These are phyloP conservation scores for Podospora appendiculata DNA, from an alignment of 495 filamentous ascomycete genomes.

Conservation along the genomic window DNA sequence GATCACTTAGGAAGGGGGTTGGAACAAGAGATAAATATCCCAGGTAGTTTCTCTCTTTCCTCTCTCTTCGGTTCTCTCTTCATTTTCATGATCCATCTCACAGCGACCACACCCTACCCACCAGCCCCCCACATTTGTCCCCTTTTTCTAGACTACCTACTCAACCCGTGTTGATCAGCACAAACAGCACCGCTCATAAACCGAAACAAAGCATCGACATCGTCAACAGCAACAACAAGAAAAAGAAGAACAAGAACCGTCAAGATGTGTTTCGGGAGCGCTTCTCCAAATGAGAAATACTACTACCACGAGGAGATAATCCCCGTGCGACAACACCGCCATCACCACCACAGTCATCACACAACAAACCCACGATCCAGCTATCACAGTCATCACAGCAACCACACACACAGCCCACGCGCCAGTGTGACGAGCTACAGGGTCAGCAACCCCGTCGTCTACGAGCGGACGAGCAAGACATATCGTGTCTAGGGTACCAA, in stretches of 20 bases:
- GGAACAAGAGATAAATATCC: too few species aligned
- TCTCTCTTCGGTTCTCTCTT: too few species aligned
- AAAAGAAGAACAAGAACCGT: not conserved
- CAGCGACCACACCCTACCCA: too few species aligned
- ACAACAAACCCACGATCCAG: constrained; percentile 6
- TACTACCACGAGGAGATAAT: constrained; percentile 44
- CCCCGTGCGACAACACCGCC: constrained; percentile 24
- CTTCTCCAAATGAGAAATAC: constrained; percentile 29
- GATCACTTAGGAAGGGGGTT: too few species aligned
- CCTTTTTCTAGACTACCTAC: too few species aligned
- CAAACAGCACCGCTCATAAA: too few species aligned
- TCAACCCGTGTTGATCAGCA: too few species aligned
- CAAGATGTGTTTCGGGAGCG: constrained; percentile 35
- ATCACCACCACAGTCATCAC: constrained; percentile 26
- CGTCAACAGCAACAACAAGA: too few species aligned
- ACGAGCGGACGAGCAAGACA: constrained; percentile 7
- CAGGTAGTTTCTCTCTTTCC: too few species aligned
- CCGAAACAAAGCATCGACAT: too few species aligned
- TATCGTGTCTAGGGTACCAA: not conserved
- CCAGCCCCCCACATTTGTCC: too few species aligned
- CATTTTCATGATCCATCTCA: too few species aligned
- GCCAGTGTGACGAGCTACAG: constrained; percentile 26
- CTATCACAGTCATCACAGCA: constrained; percentile 1
- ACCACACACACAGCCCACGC: constrained; percentile 17
- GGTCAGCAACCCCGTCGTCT: constrained; percentile 5